phyloP scores from a whole-genome alignment of 345 rosid genomes.

The Aethionema arabicum region DNA sequence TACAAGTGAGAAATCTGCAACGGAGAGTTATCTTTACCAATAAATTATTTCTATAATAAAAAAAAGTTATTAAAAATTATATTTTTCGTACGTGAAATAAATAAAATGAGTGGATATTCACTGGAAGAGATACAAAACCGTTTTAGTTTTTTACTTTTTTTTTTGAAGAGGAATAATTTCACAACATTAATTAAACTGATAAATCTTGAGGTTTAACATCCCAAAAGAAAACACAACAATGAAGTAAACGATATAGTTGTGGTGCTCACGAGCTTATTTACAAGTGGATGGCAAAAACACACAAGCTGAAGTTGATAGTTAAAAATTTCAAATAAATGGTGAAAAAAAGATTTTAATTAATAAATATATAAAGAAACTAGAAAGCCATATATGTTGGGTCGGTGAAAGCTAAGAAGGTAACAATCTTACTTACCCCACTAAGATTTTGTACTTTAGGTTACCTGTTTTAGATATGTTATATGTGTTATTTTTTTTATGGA shows the following conservation, averaged over 20 bases:
- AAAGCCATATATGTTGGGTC: constrained; percentile 5
- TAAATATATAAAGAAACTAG: neutral
- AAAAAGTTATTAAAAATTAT: neutral
- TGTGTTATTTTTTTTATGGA: too few relatives aligned
- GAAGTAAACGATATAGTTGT: constrained; percentile 12
- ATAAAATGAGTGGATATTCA: constrained; percentile 22
- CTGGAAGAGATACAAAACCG: constrained; percentile 16
- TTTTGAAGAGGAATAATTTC: constrained; percentile 25
- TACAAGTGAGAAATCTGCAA: neutral
- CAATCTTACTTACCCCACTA: too few relatives aligned
- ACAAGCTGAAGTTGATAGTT: constrained; percentile 17
- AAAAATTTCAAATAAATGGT: neutral
- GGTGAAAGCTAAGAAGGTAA: neutral
- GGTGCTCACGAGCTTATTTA: constrained; percentile 29
- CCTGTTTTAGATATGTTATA: too few relatives aligned
- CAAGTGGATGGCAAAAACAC: constrained; percentile 29
- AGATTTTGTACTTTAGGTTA: too few relatives aligned
- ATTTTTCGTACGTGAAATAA: neutral
- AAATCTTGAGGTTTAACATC: constrained; percentile 12
- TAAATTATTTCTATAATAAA: neutral
- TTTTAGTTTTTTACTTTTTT: constrained; percentile 14
- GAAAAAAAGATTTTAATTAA: neutral
- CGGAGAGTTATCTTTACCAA: neutral
- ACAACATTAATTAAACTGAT: constrained; percentile 2
- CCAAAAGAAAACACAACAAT: constrained; percentile 11